Base-by-base conservation (phyloP, 164 flowering plant species). In the Paratinospora sagittata region DNA sequence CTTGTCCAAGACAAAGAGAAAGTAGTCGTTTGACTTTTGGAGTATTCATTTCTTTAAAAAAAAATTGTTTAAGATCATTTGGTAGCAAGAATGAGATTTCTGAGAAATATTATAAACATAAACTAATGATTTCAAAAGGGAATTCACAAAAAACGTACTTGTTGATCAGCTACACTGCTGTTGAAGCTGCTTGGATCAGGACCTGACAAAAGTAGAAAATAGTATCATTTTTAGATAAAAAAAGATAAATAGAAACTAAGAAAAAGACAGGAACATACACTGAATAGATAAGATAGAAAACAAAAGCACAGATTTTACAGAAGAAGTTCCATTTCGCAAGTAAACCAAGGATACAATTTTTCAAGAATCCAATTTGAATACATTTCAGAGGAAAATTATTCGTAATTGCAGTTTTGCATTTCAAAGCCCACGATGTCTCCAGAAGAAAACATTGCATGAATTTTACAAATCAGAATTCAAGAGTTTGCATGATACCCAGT, bases 81-180 rank as follows among this genome's bases (percentile, higher is more conserved):
- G 14, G 21, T 19, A 2, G 8, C 26, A 43, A 66, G 27, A 41
- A 5, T 21, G n/a, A 66, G 16, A 61, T n/a, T 23, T 3, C 27
- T 5, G 30, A 24, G 1, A 66, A 23, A 39, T 55, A 55, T 21
- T 69, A 37, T 19, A 55, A 1, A 1, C 13, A 11, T 21, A 63
- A 27, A 21, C 73, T 61, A 62, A 61, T 19, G 60, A 10, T 62
- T 36, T 66, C 13, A 52, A 60, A 70, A 58, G 66, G 33, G 67
- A 75, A 43, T 9, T 43, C 72, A 75, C 36, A 24, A 81, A 27
- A 81, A 74, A 81, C 90, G 68, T 79, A 91, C 98, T 77, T 90
- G 86, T 76, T 90, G 87, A 81, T 86, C 98, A 62, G 96, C 91
- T 41, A 93, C 93, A 65, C 82, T 90, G 85, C 69, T 89, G 78